Conservation (phyloP, 2,329 filamentous ascomycete species). For the Talaromyces sp. region DNA sequence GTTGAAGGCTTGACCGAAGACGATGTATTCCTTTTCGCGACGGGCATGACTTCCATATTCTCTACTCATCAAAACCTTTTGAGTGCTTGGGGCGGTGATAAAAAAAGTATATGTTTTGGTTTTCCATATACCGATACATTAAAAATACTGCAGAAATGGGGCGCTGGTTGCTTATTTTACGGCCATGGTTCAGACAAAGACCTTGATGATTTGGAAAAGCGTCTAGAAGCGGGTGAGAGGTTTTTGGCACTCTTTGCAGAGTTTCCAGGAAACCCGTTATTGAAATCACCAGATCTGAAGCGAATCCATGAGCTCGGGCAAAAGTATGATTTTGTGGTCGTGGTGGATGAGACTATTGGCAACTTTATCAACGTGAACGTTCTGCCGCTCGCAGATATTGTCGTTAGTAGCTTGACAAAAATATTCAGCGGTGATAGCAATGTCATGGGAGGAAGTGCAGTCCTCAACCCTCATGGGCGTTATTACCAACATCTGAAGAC, state of each 20-base stretch:
- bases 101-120: conserved; percentile 83
- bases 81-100: conserved; percentile 52
- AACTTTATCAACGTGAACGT: conserved; percentile 96
- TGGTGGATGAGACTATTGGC: conserved; percentile 93
- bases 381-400: conserved; percentile 78
- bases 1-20: conserved; percentile 63
- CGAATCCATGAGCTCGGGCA: conserved; percentile 78
- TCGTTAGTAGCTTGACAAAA: conserved; percentile 93
- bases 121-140: conserved; percentile 97
- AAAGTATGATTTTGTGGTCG: conserved; percentile 78
- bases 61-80: conserved; percentile 73
- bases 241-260: conserved; percentile 87
- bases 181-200: conserved; percentile 72
- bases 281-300: conserved; percentile 74
- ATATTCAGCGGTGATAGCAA: conserved; percentile 97
- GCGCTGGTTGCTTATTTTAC: conserved; percentile 82
- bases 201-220: conserved; percentile 72
- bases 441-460: conserved; percentile 82
- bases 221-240: conserved; percentile 64
- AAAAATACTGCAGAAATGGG: conserved; percentile 92
- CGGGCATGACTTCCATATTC: conserved; percentile 94
- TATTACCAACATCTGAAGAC: conserved; percentile 67
- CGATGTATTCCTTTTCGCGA: conserved; percentile 83
- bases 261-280: conserved; percentile 86
- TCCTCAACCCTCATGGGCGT: conserved; percentile 60